A percentile compares a stretch with the other conserved stretches of the same genome.
phyloP scores from a whole-genome alignment of 805 yeast species.

The Suhomyces kilbournensis region DNA sequence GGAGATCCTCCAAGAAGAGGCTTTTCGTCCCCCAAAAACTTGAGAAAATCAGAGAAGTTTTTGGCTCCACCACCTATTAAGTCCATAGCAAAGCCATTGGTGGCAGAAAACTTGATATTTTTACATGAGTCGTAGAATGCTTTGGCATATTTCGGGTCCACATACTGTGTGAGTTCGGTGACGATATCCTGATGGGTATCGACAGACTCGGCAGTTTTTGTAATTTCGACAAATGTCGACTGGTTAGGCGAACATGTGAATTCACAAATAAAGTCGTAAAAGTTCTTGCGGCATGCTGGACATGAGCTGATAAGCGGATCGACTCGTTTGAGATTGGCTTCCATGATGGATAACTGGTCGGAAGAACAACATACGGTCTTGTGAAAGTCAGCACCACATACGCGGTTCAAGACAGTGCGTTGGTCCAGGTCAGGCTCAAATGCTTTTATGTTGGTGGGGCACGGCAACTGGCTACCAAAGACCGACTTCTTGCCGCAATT shows the following conservation, averaged over 20 bases:
- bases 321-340: slow-evolving; percentile 37
- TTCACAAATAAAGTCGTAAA: slow-evolving; percentile 76
- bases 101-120: slow-evolving; percentile 85
- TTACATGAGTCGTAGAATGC: slow-evolving; percentile 80
- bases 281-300: slow-evolving; percentile 89
- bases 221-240: slow-evolving; percentile 67
- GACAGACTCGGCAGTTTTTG: slow-evolving; percentile 46
- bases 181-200: slow-evolving; percentile 59
- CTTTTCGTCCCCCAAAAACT: slow-evolving; percentile 91
- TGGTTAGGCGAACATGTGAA: slow-evolving; percentile 91
- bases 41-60: slow-evolving; percentile 66
- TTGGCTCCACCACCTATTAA: slow-evolving; percentile 96
- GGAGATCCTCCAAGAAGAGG: slow-evolving; percentile 95
- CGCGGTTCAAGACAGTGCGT: slow-evolving; percentile 42
- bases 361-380: slow-evolving; percentile 63
- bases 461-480: slow-evolving; percentile 80
- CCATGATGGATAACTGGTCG: slow-evolving; percentile 57
- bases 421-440: slow-evolving; percentile 45
- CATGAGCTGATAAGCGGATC: slow-evolving; percentile 49
- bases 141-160: slow-evolving; percentile 58
- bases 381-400: slow-evolving; percentile 73
- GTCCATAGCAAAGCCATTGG: slow-evolving; percentile 96
- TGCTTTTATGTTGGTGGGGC: slow-evolving; percentile 58
- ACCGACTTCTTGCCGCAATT: slow-evolving; percentile 76
- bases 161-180: slow-evolving; percentile 62